These are phyloP conservation scores for Lichina pygmaea DNA, from an alignment of 495 filamentous ascomycete species.

Conservation along the genomic window DNA sequence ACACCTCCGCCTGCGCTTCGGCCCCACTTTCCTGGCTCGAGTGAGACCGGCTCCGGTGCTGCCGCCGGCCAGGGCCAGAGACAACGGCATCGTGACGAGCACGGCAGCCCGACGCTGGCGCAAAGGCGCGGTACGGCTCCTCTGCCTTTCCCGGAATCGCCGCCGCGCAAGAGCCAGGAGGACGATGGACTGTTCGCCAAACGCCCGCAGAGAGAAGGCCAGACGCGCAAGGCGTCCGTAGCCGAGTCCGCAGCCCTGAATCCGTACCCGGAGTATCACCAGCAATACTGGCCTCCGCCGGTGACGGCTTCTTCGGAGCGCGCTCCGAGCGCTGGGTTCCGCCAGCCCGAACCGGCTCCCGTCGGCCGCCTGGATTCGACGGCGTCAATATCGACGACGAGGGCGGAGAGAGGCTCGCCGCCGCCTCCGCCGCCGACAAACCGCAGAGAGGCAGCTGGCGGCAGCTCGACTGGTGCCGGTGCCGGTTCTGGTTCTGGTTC, in stretches of 20 bases:
- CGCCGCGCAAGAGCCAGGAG: conserved; percentile 40
- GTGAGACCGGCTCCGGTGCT: conserved; percentile 15
- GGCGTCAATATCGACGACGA: conserved; percentile 42
- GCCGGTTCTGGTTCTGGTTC: conserved; percentile 4
- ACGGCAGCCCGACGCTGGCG: conserved; percentile 21
- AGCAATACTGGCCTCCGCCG: conserved; percentile 39
- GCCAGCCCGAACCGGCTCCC: not conserved
- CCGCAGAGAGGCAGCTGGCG: not conserved
- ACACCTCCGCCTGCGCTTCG: conserved; percentile 17
- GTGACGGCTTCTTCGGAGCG: not conserved
- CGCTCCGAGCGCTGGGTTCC: not conserved
- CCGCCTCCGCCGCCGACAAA: conserved; percentile 33
- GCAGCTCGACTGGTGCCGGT: not conserved
- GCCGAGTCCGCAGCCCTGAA: conserved; percentile 7
- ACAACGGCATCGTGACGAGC: not conserved
- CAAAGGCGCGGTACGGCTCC: conserved; percentile 48
- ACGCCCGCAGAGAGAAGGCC: conserved; percentile 14
- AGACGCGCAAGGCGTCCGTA: conserved; percentile 12
- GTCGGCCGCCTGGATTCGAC: conserved; percentile 1
- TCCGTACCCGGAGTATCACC: conserved; percentile 28
- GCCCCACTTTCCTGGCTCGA: conserved; percentile 12
- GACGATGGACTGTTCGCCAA: conserved; percentile 42
- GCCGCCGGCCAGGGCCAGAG: not conserved
- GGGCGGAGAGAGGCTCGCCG: conserved; percentile 75
- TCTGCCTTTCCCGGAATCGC: conserved; percentile 53